Conservation (phyloP, 495 filamentous ascomycete genomes). For the Penicillium cataractarum region DNA sequence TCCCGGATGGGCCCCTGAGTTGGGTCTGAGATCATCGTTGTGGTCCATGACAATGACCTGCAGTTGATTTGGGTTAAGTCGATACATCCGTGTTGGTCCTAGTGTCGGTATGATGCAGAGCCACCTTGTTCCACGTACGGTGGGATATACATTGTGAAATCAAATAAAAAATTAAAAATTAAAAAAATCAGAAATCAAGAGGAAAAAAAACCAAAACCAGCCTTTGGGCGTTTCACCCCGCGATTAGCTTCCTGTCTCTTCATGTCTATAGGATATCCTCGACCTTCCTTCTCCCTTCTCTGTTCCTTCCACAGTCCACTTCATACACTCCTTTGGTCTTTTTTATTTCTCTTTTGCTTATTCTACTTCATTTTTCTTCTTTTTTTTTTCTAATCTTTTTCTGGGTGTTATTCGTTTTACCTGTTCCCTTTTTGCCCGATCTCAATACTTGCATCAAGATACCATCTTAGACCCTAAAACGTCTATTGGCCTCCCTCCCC, state of each 20-base stretch:
- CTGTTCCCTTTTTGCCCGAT: conserved; percentile 16
- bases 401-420: background rate
- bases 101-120: conserved; percentile 35
- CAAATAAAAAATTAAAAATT: conserved; percentile 23
- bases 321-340: conserved; percentile 39
- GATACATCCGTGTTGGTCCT: conserved; percentile 37
- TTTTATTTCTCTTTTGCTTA: conserved; percentile 32
- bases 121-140: conserved; percentile 36
- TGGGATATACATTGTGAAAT: conserved; percentile 22
- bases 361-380: conserved; percentile 23
- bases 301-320: conserved; percentile 23
- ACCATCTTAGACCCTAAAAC: conserved; percentile 25
- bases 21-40: conserved; percentile 28
- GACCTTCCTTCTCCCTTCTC: conserved; percentile 20
- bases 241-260: conserved; percentile 40
- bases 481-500: conserved; percentile 2
- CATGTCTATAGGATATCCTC: conserved; percentile 31
- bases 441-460: conserved; percentile 21
- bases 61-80: conserved; percentile 31
- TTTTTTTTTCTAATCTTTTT: conserved; percentile 14
- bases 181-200: conserved; percentile 22
- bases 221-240: conserved; percentile 41
- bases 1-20: conserved; percentile 24
- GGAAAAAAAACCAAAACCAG: conserved; percentile 27
- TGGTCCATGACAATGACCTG: conserved; percentile 29